Evolutionary conservation across 2,329 filamentous ascomycete species (phyloP).

Genomic region (Zalaria obscura): DNA sequence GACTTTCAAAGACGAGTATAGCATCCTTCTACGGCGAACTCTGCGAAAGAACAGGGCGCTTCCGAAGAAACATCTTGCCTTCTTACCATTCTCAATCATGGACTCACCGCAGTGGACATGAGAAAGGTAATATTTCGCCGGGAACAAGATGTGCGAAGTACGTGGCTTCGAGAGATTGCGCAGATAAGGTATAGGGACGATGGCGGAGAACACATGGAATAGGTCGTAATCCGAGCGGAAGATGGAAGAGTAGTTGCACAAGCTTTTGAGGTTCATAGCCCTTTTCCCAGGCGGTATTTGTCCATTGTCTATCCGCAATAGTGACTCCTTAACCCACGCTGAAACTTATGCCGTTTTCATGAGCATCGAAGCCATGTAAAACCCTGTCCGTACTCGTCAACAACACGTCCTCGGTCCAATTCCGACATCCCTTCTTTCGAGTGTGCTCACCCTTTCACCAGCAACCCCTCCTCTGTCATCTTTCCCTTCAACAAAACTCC

Average conservation of each 20-base stretch:
- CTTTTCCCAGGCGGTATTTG: not conserved
- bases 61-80: conserved; percentile 20
- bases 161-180: no score
- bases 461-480: not conserved
- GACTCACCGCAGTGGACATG: not conserved
- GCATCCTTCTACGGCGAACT: conserved; percentile 12
- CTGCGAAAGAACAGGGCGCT: conserved; percentile 22
- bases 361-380: no score
- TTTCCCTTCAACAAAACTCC: conserved; percentile 1
- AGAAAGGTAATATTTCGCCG: not conserved
- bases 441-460: no score
- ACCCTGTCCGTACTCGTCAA: no score
- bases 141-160: not conserved
- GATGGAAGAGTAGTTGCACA: not conserved
- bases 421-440: no score
- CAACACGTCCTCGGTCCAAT: no score
- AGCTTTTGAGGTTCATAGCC: not conserved
- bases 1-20: conserved; percentile 43
- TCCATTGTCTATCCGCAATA: not conserved
- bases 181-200: no score
- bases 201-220: no score
- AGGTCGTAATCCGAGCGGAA: not conserved
- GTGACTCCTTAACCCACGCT: not conserved
- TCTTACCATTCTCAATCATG: conserved; percentile 3
- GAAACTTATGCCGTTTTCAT: no score